These are phyloP conservation scores for Voacanga thouarsii DNA, from an alignment of 257 asterid genomes.

Conservation along the genomic window DNA sequence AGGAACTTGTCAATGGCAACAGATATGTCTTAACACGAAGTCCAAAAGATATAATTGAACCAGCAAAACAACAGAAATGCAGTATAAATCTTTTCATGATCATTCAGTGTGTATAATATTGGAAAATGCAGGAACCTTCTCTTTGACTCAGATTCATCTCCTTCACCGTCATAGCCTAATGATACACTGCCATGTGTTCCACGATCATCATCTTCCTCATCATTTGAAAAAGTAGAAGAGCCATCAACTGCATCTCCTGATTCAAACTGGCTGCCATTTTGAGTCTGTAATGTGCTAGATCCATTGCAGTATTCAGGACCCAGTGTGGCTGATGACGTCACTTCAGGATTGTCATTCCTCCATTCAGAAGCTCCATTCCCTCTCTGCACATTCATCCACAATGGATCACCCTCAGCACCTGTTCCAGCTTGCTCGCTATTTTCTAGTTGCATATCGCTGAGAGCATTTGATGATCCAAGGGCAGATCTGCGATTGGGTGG, in stretches of 20 bases:
- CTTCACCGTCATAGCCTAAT: conserved; percentile 67
- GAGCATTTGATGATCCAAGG: conserved; percentile 45
- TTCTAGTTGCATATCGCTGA: conserved; percentile 45
- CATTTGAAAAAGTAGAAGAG: conserved; percentile 61
- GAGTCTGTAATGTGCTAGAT: conserved; percentile 32
- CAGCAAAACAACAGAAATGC: conserved; percentile 3
- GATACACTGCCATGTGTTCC: conserved; percentile 65
- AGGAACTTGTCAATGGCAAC: neutral
- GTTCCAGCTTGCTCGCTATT: conserved; percentile 36
- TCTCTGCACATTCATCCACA: conserved; percentile 46
- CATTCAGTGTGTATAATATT: neutral
- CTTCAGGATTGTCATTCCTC: conserved; percentile 52
- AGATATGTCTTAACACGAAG: neutral
- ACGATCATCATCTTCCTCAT: conserved; percentile 62
- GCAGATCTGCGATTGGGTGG: conserved; percentile 55
- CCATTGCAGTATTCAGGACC: conserved; percentile 49
- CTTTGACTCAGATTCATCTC: conserved; percentile 79
- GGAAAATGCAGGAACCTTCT: conserved; percentile 51
- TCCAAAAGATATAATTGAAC: conserved; percentile 12
- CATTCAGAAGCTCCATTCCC: conserved; percentile 38
- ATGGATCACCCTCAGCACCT: conserved; percentile 32
- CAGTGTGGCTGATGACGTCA: conserved; percentile 30
- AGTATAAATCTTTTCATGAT: neutral
- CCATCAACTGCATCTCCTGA: conserved; percentile 47
- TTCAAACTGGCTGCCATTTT: conserved; percentile 41